Evolutionary conservation across 2,329 filamentous ascomycete species (phyloP).

Genomic region (Fusarium sp.): DNA sequence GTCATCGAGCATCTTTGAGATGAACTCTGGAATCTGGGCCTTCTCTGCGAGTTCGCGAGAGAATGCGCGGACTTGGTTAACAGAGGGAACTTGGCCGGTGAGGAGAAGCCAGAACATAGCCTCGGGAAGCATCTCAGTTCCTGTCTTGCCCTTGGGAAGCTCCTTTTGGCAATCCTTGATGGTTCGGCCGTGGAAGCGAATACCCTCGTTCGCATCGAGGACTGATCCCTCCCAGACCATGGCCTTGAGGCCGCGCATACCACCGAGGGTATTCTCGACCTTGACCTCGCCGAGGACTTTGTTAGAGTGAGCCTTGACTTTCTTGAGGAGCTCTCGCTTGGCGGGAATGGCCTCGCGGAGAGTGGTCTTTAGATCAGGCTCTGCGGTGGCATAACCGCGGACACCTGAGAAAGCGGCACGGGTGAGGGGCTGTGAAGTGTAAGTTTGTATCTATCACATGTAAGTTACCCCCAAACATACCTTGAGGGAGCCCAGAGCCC

Average conservation of each 20-base stretch:
- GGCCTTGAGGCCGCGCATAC: slow-evolving; percentile 96
- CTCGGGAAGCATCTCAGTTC: slow-evolving; percentile 97
- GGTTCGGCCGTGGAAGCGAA: slow-evolving; percentile 96
- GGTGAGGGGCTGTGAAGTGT: slow-evolving; percentile 46
- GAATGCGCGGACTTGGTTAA: slow-evolving; percentile 82
- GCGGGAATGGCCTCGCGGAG: slow-evolving; percentile 87
- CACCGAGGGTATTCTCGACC: slow-evolving; percentile 92
- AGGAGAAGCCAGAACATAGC: slow-evolving; percentile 99
- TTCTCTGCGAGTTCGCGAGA: slow-evolving; percentile 90
- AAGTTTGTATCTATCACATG: slow-evolving; percentile 16
- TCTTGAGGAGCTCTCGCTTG: slow-evolving; percentile 93
- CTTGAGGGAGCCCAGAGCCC: slow-evolving; percentile 73
- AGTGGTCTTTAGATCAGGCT: slow-evolving; percentile 90
- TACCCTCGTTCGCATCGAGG: slow-evolving; percentile 95
- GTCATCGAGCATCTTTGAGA: slow-evolving; percentile 87
- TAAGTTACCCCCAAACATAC: slow-evolving; percentile 58
- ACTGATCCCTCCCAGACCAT: slow-evolving; percentile 99
- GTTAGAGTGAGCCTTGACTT: slow-evolving; percentile 86
- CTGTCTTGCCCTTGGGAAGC: slow-evolving; percentile 90
- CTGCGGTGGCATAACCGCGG: slow-evolving; percentile 79
- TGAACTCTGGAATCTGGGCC: slow-evolving; percentile 83
- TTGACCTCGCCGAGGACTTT: slow-evolving; percentile 93
- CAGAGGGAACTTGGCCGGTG: slow-evolving; percentile 90
- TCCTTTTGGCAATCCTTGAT: slow-evolving; percentile 98
- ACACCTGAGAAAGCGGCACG: slow-evolving; percentile 51